A percentile compares a stretch with the other conserved stretches of the same genome.
Evolutionary conservation across 495 filamentous ascomycete species (phyloP).

Genomic region (Melanomma pulvis-pyrius): DNA sequence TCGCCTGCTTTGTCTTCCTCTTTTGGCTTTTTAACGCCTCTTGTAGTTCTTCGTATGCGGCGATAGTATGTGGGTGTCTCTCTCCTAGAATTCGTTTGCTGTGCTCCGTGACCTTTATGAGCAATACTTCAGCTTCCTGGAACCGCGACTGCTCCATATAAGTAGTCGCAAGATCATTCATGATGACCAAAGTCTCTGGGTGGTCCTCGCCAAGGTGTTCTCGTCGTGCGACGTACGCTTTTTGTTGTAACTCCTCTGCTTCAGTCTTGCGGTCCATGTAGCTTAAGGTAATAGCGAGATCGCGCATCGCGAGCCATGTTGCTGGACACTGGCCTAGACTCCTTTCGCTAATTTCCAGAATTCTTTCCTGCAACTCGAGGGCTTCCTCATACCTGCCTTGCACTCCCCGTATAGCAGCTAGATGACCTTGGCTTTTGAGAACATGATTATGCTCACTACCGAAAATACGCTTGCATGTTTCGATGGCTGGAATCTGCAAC

Average conservation of each 20-base stretch:
- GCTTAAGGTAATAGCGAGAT: constrained; percentile 1
- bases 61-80: constrained; percentile 2
- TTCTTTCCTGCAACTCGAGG: not conserved
- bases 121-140: constrained; percentile 3
- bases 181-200: constrained; percentile 4
- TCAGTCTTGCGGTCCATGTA: not conserved
- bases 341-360: constrained; percentile 4
- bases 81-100: constrained; percentile 5
- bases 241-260: not conserved
- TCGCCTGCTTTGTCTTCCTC: not conserved
- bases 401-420: constrained; percentile 4
- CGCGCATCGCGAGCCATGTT: constrained; percentile 12
- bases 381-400: constrained; percentile 3
- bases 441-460: not conserved
- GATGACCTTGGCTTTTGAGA: not conserved
- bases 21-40: constrained; percentile 1
- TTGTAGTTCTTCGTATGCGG: not conserved
- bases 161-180: constrained; percentile 5
- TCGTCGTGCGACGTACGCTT: not conserved
- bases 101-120: not conserved
- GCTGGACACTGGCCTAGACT: constrained; percentile 1
- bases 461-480: constrained; percentile 3
- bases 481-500: constrained; percentile 1
- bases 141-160: constrained; percentile 2
- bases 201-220: not conserved